These are phyloP conservation scores for Tilletia setariae DNA, from an alignment of 1,284 basidiomycete species.

Conservation along the genomic window DNA sequence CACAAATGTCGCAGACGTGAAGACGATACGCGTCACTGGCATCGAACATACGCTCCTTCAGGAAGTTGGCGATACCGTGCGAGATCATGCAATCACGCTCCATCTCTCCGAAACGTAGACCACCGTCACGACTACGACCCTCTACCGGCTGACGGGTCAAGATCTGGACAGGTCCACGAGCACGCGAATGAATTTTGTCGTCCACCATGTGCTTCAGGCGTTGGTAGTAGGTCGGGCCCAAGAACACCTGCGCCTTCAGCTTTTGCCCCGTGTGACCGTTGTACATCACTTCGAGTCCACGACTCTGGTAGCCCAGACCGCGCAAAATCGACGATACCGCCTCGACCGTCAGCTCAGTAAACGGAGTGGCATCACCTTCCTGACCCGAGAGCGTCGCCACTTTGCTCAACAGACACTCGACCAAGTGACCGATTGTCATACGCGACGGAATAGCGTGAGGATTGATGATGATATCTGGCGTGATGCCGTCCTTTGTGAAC, in stretches of 20 bases:
- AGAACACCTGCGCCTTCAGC: constrained; percentile 93
- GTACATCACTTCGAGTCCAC: constrained; percentile 94
- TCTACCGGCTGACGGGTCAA: constrained; percentile 98
- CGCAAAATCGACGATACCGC: constrained; percentile 57
- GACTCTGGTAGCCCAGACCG: constrained; percentile 65
- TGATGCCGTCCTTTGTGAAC: constrained; percentile 92
- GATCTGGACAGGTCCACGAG: constrained; percentile 95
- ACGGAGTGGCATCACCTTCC: constrained; percentile 97
- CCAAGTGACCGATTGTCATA: constrained; percentile 99
- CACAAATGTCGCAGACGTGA: constrained; percentile 52
- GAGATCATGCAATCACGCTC: constrained; percentile 99
- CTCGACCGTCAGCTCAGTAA: constrained; percentile 96
- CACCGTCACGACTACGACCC: constrained; percentile 96
- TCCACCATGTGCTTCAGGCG: constrained; percentile 99
- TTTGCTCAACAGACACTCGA: constrained; percentile 95
- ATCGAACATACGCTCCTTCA: constrained; percentile 59
- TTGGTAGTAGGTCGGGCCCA: constrained; percentile 99
- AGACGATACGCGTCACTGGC: constrained; percentile 51
- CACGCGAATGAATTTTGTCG: constrained; percentile 98
- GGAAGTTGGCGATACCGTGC: constrained; percentile 95
- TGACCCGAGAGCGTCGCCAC: constrained; percentile 92
- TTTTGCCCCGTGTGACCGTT: constrained; percentile 97
- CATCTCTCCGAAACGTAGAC: constrained; percentile 99
- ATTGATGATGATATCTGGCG: constrained; percentile 96
- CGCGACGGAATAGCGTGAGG: constrained; percentile 99